A percentile compares a stretch with the other conserved stretches of the same genome.
These are phyloP conservation scores for Blakeslea trispora DNA, from an alignment of 371 early-diverging fungal genomes.

Conservation along the genomic window DNA sequence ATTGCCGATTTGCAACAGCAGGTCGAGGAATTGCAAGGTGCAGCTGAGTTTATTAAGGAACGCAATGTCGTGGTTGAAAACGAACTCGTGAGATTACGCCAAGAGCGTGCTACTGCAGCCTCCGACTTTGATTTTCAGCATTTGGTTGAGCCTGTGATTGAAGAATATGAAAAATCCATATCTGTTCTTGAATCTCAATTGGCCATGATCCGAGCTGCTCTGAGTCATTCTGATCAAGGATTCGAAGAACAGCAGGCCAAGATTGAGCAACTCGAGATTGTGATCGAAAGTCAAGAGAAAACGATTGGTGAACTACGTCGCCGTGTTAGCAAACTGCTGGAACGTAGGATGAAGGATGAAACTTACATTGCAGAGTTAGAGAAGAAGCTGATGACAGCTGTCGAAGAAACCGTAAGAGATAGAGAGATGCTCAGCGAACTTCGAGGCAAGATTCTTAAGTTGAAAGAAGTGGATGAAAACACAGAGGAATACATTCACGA, in stretches of 20 bases:
- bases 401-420: constrained; percentile 43
- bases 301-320: constrained; percentile 33
- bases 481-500: constrained; percentile 54
- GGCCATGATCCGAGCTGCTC: constrained; percentile 55
- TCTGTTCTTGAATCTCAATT: constrained; percentile 60
- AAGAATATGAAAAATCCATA: constrained; percentile 69
- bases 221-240: constrained; percentile 52
- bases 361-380: constrained; percentile 49
- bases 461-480: constrained; percentile 47
- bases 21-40: constrained; percentile 38
- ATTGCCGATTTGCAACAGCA: constrained; percentile 46
- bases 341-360: constrained; percentile 45
- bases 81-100: constrained; percentile 29
- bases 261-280: constrained; percentile 32
- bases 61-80: constrained; percentile 37
- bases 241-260: constrained; percentile 55
- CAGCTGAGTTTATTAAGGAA: constrained; percentile 26
- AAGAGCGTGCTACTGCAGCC: constrained; percentile 14
- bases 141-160: constrained; percentile 70
- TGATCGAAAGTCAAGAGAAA: constrained; percentile 41
- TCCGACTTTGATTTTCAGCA: constrained; percentile 53
- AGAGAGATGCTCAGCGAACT: constrained; percentile 43
- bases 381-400: constrained; percentile 37
- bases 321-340: constrained; percentile 33
- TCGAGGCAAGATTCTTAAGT: constrained; percentile 36